Base-by-base conservation (phyloP, 1,139 yeast species). In the Saccharomyces uvarum region DNA sequence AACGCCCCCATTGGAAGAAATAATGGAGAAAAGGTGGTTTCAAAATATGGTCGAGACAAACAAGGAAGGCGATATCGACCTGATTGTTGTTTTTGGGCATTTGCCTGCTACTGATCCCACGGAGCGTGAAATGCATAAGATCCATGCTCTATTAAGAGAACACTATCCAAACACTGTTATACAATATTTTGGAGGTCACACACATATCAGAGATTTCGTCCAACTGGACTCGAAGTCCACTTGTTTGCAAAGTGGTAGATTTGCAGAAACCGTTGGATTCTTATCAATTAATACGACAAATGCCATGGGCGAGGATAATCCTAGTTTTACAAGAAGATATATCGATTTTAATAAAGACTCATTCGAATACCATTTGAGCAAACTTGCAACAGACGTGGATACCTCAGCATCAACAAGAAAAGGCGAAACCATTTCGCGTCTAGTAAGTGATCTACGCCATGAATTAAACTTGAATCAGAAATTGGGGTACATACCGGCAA, bases 151-250 rank as follows among this genome's bases (percentile, higher is more conserved):
- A 8, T 71, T 93, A 47, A 77, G 98, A 54, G 58, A 68, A 24
- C 75, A 70, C 42, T 85, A 80, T 64, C 91, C 95, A 1, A 65
- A 75, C 28, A 77, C 79, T 0, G 76, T 84, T 1, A 87, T 93
- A 52, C 96, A 89, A 65, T 87, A 87, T 66, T 84, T 93, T 69
- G 98, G 98, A 0, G 99, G 98, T 0, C 99, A 93, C 70, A 84
- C 95, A 47, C 99, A 93, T 69, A 83, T 93, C 42, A 77, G 99
- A 59, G 98, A 93, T 70, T 91, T 85, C 68, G 77, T 80, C 4
- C 75, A 82, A 4, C 77, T 82, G 57, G 99, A 93, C 67, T 72
- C 74, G 1, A 74, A 73, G 54, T 80, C 95, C 31, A 82, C 88
- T 0, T 97, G 85, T 0, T 70, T 93, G 28, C 96, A 91, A 70